phyloP scores from a whole-genome alignment of 2,329 filamentous ascomycete genomes.

The Botrytis aclada region DNA sequence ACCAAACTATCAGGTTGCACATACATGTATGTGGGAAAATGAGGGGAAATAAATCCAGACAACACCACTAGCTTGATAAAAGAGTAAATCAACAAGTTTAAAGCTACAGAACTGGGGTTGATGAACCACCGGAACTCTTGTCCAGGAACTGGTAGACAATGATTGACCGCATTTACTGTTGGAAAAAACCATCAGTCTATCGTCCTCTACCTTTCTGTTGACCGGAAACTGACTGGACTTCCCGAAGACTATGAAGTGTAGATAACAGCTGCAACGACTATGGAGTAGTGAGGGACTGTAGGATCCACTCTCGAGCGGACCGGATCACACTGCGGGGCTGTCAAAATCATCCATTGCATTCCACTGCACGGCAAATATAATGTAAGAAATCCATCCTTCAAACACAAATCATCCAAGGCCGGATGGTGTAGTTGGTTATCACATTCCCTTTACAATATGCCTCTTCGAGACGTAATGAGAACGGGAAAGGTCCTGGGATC shows the following conservation, averaged over 20 bases:
- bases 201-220: not conserved
- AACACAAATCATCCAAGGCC: not conserved
- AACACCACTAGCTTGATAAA: not conserved
- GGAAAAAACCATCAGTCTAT: not conserved
- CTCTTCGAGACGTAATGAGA: not conserved
- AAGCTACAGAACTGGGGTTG: not conserved
- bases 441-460: not conserved
- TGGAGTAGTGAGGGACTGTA: not conserved
- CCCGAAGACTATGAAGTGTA: not conserved
- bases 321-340: not conserved
- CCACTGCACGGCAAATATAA: not conserved
- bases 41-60: not conserved
- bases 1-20: not conserved
- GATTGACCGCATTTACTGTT: not conserved
- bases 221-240: not conserved
- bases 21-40: not conserved
- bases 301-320: not conserved
- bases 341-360: not conserved
- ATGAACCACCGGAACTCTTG: not conserved
- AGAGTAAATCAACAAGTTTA: not conserved
- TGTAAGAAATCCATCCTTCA: fast-evolving
- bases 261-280: not conserved
- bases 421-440: conserved; percentile 17
- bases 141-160: not conserved
- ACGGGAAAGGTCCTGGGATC: conserved; percentile 12